Evolutionary conservation across 371 early-diverging fungal species (phyloP), one percentile per base, ranked within the genome.

Genomic region (Furculomyces boomerangus): DNA sequence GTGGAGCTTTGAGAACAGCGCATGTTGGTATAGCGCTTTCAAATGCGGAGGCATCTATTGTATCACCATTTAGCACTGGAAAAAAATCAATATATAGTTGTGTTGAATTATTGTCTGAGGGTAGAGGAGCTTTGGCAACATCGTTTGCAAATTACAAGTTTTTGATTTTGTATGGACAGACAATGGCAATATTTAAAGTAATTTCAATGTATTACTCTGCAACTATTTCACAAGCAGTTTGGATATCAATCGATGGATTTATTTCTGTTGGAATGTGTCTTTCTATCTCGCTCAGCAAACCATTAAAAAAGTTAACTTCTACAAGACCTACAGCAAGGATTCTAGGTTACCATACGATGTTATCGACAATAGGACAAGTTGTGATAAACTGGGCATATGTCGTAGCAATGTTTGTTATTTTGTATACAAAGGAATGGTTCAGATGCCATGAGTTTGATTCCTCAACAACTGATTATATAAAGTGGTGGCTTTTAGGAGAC

Each of bases 21-120:
- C 90, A 91, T 60, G 90, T 86, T 22, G 93, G 96, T 50, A 66
- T 95, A 40, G 86, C 93, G 24, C 75, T 95, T 49, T 83, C 86
- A 22, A 82, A 84, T 53, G 81, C 88, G 37, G 89, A 87, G 64
- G 81, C 88, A 0, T 85, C 81, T 18, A 80, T 92, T 54, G 89
- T 87, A 16, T 79, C 91, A 31, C 86, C 84, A 20, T 95, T 93
- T 70, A 77, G 79, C 20, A 77, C 85, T n/a, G 68, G 74, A 29
- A 60, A 74, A 51, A 72, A 79, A 39, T 78, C 80, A 46, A 71
- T 86, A 46, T 59, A 62, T 13, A 75, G 79, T n/a, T 82, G 83
- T 55, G 86, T 84, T 3, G 79, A 80, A 59, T 74, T 88, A 20
- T 54, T 88, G 27, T 66, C 72, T 29, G 80, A 86, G 63, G 84